These are phyloP conservation scores for Sarcomyxa edulis DNA, from an alignment of 768 basidiomycete genomes.

Conservation along the genomic window DNA sequence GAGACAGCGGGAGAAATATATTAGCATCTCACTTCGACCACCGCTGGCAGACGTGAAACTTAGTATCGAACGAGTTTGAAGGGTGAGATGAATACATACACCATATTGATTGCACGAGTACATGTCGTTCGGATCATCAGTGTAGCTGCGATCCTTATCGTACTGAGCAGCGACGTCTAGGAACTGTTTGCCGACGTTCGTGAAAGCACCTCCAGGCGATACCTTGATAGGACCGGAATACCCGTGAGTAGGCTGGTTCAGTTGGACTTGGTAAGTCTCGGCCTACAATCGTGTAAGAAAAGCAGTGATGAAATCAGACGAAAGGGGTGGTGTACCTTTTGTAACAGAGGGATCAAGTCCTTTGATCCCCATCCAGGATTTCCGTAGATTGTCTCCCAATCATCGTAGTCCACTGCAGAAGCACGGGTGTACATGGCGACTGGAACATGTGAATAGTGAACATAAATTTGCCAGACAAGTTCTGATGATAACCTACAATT, in stretches of 20 bases:
- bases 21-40: constrained; percentile 4
- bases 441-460: no score
- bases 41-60: background rate
- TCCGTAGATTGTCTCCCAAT: constrained; percentile 15
- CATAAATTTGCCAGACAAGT: no score
- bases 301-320: background rate
- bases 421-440: constrained; percentile 17
- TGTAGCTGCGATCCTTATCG: background rate
- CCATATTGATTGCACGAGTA: background rate
- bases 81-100: background rate
- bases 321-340: constrained; percentile 14
- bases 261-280: constrained; percentile 27
- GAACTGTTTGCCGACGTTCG: constrained; percentile 2
- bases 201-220: constrained; percentile 10
- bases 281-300: constrained; percentile 3
- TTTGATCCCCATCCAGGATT: constrained; percentile 20
- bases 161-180: background rate
- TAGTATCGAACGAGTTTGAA: background rate
- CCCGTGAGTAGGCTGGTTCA: constrained; percentile 25
- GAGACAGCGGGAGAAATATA: no score
- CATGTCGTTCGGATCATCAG: background rate
- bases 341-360: constrained; percentile 18
- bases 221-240: constrained; percentile 24
- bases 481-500: constrained; percentile 6
- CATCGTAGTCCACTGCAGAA: constrained; percentile 21